Evolutionary conservation across 208 protist species (phyloP).

Genomic region (Angomonas deanei): DNA sequence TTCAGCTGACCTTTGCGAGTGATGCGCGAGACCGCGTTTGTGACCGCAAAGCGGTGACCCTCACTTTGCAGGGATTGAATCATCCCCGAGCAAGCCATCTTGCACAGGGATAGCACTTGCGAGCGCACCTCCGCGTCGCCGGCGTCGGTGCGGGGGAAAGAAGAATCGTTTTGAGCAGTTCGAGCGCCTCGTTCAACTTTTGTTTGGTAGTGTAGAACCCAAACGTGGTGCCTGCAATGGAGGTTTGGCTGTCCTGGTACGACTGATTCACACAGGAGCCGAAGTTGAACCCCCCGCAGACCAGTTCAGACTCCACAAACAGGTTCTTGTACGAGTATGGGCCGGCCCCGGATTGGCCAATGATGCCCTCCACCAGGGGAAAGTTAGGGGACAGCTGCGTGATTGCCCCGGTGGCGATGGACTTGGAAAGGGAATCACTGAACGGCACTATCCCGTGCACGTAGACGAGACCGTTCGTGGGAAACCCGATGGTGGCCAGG

Average conservation of each 20-base stretch:
- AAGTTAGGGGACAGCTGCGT: conserved; percentile 29
- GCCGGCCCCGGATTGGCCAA: conserved; percentile 62
- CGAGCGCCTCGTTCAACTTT: conserved; percentile 70
- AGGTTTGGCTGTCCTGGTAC: conserved; percentile 38
- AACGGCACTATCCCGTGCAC: conserved; percentile 83
- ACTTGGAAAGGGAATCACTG: conserved; percentile 17
- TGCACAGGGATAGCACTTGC: conserved; percentile 58
- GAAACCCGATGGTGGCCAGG: conserved; percentile 9
- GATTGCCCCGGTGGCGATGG: conserved; percentile 21
- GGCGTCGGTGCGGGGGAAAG: conserved; percentile 56
- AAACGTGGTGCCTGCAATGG: conserved; percentile 62
- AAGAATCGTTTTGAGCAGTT: conserved; percentile 59
- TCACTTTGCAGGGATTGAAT: conserved; percentile 71
- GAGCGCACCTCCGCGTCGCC: conserved; percentile 62
- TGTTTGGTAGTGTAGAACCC: conserved; percentile 86
- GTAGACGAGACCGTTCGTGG: conserved; percentile 71
- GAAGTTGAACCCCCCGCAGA: conserved; percentile 81
- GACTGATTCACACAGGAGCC: conserved; percentile 64
- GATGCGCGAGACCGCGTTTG: conserved; percentile 51
- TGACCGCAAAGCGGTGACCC: conserved; percentile 68
- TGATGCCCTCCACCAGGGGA: conserved; percentile 43
- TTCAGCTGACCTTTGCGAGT: conserved; percentile 50
- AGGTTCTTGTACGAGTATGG: conserved; percentile 71
- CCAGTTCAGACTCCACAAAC: conserved; percentile 72
- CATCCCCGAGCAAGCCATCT: conserved; percentile 52